Evolutionary conservation across 805 yeast genomes (phyloP), one percentile per base, ranked within the genome.

Genomic region (Pichia deserticola): DNA sequence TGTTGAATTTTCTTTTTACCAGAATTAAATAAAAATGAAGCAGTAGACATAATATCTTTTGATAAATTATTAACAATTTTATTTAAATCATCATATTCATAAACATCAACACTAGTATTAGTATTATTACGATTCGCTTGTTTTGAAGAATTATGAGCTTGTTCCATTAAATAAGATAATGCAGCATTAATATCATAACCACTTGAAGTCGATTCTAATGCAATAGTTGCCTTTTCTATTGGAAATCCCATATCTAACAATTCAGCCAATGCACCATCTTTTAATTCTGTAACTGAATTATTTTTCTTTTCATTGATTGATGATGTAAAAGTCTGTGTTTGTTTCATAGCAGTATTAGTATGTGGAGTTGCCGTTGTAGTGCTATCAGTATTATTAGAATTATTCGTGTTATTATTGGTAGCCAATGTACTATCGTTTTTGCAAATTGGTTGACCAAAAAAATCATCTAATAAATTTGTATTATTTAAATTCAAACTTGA

Each of bases 171-270:
- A 54, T 67, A 76, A 45, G 80, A 78, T 25, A 86, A 84, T 33
- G 95, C 89, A 28, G 70, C 74, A 50, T 82, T 78, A 8, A 86
- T 69, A 55, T 84, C 78, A 6, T 73, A 61, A 0, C 89, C 87
- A 35, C 67, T 59, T 1, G 60, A 63, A 0, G 82, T 78, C 42
- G 70, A 66, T 7, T 66, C 73, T 36, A 88, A 70, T 0, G 95
- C 95, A 3, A 67, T 65, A 29, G 72, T 74, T 5, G 93, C 81
- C 47, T 73, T 77, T 2, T 78, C 81, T 1, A 76, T 68, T 1
- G 83, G 65, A 58, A 88, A 88, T 3, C 96, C 96, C 80, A 88
- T 88, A 51, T 87, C 93, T 3, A 86, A 65, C 40, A 87, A 69
- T 56, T 81, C 86, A 0, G 92, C 92, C 15, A 86, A 60, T 1